Conservation (phyloP, 768 basidiomycete genomes). For the Cantharellus anzutake region DNA sequence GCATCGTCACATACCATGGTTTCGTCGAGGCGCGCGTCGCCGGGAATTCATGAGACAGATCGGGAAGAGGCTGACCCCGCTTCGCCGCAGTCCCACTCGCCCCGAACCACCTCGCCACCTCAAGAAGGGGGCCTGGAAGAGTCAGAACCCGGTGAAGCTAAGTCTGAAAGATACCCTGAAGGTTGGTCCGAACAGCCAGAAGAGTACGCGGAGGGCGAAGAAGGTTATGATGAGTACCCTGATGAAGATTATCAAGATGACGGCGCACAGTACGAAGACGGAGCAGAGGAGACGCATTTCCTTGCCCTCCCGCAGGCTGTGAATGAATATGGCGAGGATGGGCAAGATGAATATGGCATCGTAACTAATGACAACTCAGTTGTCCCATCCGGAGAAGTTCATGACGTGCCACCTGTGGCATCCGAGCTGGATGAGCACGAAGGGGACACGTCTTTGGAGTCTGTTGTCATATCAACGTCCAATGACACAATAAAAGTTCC, state of each 20-base stretch:
- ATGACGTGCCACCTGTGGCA: background rate
- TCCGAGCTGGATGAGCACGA: background rate
- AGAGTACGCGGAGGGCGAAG: too few relatives aligned
- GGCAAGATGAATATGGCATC: background rate
- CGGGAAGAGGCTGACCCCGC: too few relatives aligned
- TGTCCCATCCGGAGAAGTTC: background rate
- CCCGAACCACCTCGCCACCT: too few relatives aligned
- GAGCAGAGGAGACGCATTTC: background rate
- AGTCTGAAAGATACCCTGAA: too few relatives aligned
- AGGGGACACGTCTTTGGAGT: background rate
- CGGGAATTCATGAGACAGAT: too few relatives aligned
- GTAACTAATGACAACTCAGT: background rate
- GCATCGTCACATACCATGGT: too few relatives aligned
- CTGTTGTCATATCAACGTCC: too few relatives aligned
- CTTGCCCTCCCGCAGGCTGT: background rate
- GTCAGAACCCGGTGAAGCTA: too few relatives aligned
- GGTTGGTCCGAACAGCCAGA: too few relatives aligned
- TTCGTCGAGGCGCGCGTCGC: too few relatives aligned
- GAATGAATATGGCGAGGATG: background rate
- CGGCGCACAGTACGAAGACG: background rate
- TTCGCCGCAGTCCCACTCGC: too few relatives aligned
- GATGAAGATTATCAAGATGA: background rate
- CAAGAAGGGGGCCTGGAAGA: too few relatives aligned
- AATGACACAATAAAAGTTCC: background rate
- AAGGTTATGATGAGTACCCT: background rate